Conservation (phyloP, 2,329 filamentous ascomycete genomes). For the Cordyceps javanica region DNA sequence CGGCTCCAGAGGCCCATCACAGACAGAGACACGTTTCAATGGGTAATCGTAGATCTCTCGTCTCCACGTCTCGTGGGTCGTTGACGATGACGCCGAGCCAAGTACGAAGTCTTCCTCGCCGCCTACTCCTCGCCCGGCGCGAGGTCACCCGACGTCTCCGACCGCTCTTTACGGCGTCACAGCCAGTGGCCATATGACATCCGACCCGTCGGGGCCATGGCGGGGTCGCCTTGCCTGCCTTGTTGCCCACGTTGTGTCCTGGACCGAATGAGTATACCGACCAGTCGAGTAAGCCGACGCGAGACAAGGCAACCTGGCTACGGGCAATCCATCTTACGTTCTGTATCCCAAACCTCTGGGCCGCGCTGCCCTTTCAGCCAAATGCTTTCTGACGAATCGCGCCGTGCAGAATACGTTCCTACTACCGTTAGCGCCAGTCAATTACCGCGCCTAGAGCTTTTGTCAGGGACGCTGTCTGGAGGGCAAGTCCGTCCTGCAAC, state of each 20-base stretch:
- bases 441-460: neutral
- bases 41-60: conserved; percentile 6
- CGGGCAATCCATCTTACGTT: neutral
- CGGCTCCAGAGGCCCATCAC: conserved; percentile 1
- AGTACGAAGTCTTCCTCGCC: neutral
- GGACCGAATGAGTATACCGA: neutral
- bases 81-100: neutral
- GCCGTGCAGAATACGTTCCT: neutral
- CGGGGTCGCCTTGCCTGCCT: neutral
- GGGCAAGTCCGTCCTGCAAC: neutral
- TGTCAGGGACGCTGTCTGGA: neutral
- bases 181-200: neutral
- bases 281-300: conserved; percentile 1
- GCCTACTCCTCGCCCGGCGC: neutral
- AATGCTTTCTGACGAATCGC: conserved; percentile 5
- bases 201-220: neutral
- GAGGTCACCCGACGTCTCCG: conserved; percentile 6
- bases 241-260: neutral
- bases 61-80: neutral
- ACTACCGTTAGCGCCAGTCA: neutral
- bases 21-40: neutral
- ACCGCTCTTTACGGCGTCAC: neutral
- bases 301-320: conserved; percentile 1
- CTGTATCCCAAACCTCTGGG: neutral
- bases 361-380: conserved; percentile 2